Percentiles rank a stretch among this genome's conserved stretches.
Evolutionary conservation across 768 basidiomycete species (phyloP).

Genomic region (Suillus subalutaceus): DNA sequence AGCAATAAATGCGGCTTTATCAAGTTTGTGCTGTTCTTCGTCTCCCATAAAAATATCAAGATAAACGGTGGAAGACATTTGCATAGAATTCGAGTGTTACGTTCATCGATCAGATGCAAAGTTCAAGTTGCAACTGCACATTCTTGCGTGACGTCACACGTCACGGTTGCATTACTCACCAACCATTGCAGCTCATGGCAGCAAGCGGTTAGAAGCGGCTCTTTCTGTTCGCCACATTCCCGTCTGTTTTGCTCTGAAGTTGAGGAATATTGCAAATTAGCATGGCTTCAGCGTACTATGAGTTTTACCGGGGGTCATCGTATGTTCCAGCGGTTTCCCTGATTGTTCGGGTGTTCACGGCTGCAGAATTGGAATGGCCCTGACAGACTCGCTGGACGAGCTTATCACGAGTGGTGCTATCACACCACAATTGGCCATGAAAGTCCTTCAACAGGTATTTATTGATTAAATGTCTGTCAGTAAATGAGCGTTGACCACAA

Average conservation of each 20-base stretch:
- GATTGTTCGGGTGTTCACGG: constrained; percentile 4
- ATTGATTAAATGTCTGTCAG: constrained; percentile 15
- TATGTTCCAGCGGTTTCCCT: constrained; percentile 43
- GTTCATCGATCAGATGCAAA: constrained; percentile 13
- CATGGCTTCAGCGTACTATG: constrained; percentile 88
- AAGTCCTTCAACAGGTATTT: constrained; percentile 91
- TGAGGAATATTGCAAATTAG: constrained; percentile 18
- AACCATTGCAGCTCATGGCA: constrained; percentile 8
- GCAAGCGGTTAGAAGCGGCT: neutral
- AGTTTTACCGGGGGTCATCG: constrained; percentile 92
- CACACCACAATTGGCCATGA: constrained; percentile 98
- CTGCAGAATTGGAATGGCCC: constrained; percentile 90
- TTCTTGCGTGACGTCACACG: constrained; percentile 26
- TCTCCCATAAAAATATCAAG: constrained; percentile 50
- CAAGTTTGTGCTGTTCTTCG: constrained; percentile 25
- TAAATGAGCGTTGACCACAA: constrained; percentile 4
- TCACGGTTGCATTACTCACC: constrained; percentile 18
- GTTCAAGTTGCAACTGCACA: constrained; percentile 19
- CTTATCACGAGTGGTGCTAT: constrained; percentile 96
- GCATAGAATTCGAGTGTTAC: neutral
- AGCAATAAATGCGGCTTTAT: constrained; percentile 33
- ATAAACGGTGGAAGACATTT: constrained; percentile 24
- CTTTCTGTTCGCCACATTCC: constrained; percentile 11
- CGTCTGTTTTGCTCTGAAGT: constrained; percentile 10
- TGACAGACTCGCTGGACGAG: constrained; percentile 98